Conservation (phyloP, 2,329 filamentous ascomycete genomes). For the Trichoderma pleuroti region DNA sequence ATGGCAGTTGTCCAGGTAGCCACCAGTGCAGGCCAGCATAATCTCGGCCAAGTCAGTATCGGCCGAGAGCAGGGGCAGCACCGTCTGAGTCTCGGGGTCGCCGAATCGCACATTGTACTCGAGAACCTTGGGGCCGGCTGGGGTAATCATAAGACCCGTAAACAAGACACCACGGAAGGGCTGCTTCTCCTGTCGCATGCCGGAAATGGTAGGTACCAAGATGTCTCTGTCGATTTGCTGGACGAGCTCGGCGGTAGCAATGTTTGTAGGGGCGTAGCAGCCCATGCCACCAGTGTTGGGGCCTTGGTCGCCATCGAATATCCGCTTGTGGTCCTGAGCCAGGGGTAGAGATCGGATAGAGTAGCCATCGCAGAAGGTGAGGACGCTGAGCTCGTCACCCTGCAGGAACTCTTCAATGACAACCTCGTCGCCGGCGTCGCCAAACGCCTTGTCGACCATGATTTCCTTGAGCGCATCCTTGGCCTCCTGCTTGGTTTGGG, state of each 20-base stretch:
- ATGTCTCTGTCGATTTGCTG: slow-evolving; percentile 75
- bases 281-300: slow-evolving; percentile 98
- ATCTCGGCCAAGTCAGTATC: slow-evolving; percentile 84
- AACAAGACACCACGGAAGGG: slow-evolving; percentile 75
- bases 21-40: slow-evolving; percentile 79
- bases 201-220: slow-evolving; percentile 83
- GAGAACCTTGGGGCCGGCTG: slow-evolving; percentile 72
- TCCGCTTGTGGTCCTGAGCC: slow-evolving; percentile 95
- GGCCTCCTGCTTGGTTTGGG: slow-evolving; percentile 76
- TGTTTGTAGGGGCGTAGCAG: slow-evolving; percentile 87
- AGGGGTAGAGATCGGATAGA: slow-evolving; percentile 79
- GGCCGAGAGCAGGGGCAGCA: slow-evolving; percentile 71
- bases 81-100: slow-evolving; percentile 85
- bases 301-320: slow-evolving; percentile 83
- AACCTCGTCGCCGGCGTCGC: slow-evolving; percentile 80
- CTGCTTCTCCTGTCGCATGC: slow-evolving; percentile 77
- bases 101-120: slow-evolving; percentile 95
- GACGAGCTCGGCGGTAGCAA: slow-evolving; percentile 71
- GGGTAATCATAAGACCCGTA: slow-evolving; percentile 91
- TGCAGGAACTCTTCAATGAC: slow-evolving; percentile 93
- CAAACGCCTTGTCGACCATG: slow-evolving; percentile 86
- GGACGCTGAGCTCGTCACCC: slow-evolving; percentile 86
- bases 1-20: slow-evolving; percentile 66
- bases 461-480: slow-evolving; percentile 78
- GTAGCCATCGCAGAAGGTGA: slow-evolving; percentile 88